phyloP scores from a whole-genome alignment of 495 filamentous ascomycete genomes.

The Neurospora sp. region DNA sequence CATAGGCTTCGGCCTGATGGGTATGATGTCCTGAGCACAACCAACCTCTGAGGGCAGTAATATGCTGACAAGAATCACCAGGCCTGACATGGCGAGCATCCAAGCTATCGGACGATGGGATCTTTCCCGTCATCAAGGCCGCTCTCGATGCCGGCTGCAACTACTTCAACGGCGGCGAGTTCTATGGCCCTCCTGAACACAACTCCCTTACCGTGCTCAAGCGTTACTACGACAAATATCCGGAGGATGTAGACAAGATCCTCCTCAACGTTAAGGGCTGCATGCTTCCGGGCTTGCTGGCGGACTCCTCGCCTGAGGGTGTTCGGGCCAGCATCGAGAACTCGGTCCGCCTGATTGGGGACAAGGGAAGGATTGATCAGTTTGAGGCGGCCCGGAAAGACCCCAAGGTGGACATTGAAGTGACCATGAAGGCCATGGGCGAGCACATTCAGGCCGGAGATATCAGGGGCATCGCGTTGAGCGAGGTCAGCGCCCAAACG shows the following conservation, averaged over 20 bases:
- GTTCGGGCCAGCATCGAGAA: conserved; percentile 62
- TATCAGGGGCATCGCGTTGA: conserved; percentile 64
- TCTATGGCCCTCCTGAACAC: conserved; percentile 64
- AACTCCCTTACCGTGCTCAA: conserved; percentile 59
- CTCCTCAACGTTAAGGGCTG: conserved; percentile 58
- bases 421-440: conserved; percentile 43
- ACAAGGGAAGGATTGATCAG: conserved; percentile 72
- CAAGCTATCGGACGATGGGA: conserved; percentile 44
- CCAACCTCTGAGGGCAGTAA: background rate
- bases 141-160: conserved; percentile 58
- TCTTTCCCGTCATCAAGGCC: conserved; percentile 57
- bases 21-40: conserved; percentile 7
- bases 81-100: conserved; percentile 64
- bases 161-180: conserved; percentile 74
- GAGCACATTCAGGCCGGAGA: conserved; percentile 62
- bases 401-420: conserved; percentile 39
- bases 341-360: conserved; percentile 50
- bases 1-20: conserved; percentile 52
- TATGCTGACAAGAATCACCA: conserved; percentile 15
- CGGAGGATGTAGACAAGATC: conserved; percentile 56
- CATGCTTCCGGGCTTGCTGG: conserved; percentile 19
- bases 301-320: conserved; percentile 51
- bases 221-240: conserved; percentile 57
- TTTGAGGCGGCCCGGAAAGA: conserved; percentile 75
- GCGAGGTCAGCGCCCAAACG: conserved; percentile 63